Evolutionary conservation across 192 early-diverging fungal genomes (phyloP), one percentile per base, ranked within the genome.

Genomic region (Rhizophagus clarus): DNA sequence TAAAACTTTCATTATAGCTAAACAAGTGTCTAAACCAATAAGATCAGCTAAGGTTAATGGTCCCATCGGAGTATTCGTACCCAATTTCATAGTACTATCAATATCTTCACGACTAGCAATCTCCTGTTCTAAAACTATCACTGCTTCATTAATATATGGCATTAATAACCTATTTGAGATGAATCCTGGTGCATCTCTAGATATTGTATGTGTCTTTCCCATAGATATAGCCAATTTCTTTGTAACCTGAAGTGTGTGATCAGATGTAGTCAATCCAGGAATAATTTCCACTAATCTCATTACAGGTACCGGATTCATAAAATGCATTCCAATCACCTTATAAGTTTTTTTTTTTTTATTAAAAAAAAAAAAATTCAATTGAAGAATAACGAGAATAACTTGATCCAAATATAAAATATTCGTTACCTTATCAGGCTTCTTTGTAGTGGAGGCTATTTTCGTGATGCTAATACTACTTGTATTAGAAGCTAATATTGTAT

Each of bases 131-230:
- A 97, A 86, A 17, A 93, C 92, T 79, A 94, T 93, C 12, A 94
- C 79, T 10, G 98, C 97, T 86, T 99, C 98, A 85, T 99, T 99
- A 81, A 99, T 99, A 88, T 99, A 99, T 49, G 98, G 98, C 96
- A 99, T 99, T 83, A 99, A 87, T 76, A 99, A 78, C 22, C 98
- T 89, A 89, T 99, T 99, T 42, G 98, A 96, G 76, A 99, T 96
- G 83, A 99, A 99, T 67, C 96, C 98, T 20, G 98, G 98, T 67
- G 95, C 91, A 87, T 99, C 98, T 79, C 89, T 87, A 56, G 90
- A 91, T 79, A 90, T 83, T 5, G 98, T 98, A 61, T 92, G 94
- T n/a, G 92, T 95, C 89, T 99, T 99, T 62, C 95, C 95, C 96
- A 99, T 97, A 28, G 83, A 86, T 28, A 89, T 83, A 1, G 96